A percentile compares a stretch with the other conserved stretches of the same genome.
phyloP scores from a whole-genome alignment of 129 eudicot species.

The Kitagawia praeruptora region DNA sequence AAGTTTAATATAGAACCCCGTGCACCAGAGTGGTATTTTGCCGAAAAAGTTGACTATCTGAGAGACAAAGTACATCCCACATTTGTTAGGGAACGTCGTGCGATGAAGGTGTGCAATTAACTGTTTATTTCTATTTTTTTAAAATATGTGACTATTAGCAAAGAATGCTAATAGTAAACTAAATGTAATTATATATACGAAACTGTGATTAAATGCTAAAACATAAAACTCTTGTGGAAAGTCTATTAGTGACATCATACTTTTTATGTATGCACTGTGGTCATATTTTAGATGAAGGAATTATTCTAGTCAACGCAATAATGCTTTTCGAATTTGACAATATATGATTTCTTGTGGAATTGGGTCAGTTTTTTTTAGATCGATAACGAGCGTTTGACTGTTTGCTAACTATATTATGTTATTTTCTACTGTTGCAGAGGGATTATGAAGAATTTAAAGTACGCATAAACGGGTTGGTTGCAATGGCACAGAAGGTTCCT shows the following conservation, averaged over 20 bases:
- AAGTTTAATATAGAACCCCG: slow-evolving; percentile 83
- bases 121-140: background rate
- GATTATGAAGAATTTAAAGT: slow-evolving; percentile 87
- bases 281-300: background rate
- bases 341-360: background rate
- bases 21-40: slow-evolving; percentile 94
- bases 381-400: background rate
- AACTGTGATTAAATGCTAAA: background rate
- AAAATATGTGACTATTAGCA: no score
- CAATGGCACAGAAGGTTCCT: slow-evolving; percentile 62
- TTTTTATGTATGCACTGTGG: background rate
- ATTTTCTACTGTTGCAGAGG: slow-evolving; percentile 39
- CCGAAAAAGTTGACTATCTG: slow-evolving; percentile 76
- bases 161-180: background rate
- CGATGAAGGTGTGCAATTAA: slow-evolving; percentile 61
- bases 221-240: background rate
- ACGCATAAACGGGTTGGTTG: slow-evolving; percentile 73
- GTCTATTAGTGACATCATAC: background rate
- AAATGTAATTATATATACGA: background rate
- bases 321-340: background rate
- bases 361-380: background rate
- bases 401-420: background rate
- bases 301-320: background rate
- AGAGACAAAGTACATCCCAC: slow-evolving; percentile 82
- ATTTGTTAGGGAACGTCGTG: slow-evolving; percentile 93